A percentile compares a stretch with the other conserved stretches of the same genome.
phyloP scores from a whole-genome alignment of 2,329 filamentous ascomycete species.

The Ophiocordyceps camponoti-saundersi region DNA sequence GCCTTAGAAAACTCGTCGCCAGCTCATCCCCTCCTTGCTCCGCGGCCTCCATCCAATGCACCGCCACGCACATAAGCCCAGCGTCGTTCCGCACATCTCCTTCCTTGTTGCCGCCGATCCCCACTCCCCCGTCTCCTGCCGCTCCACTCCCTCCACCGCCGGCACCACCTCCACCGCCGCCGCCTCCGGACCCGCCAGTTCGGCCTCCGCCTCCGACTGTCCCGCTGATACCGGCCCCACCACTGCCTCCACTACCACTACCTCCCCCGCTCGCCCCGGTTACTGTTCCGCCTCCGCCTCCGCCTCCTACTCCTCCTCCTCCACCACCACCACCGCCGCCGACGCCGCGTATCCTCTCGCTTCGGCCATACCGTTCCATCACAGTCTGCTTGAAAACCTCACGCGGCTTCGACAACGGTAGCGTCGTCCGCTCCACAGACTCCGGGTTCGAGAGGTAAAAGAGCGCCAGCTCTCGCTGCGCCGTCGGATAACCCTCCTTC shows the following conservation, averaged over 20 bases:
- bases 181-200: not conserved
- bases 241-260: constrained; percentile 8
- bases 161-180: not conserved
- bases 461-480: constrained; percentile 82
- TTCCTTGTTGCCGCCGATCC: constrained; percentile 16
- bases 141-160: constrained; percentile 3
- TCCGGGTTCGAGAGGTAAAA: constrained; percentile 89
- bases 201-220: constrained; percentile 2
- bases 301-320: constrained; percentile 9
- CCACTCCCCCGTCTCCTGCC: constrained; percentile 7
- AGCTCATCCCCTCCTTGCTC: constrained; percentile 74
- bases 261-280: constrained; percentile 8
- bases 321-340: constrained; percentile 8
- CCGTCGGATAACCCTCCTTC: constrained; percentile 67
- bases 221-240: constrained; percentile 4
- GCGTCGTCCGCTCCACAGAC: constrained; percentile 59
- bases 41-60: constrained; percentile 94
- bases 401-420: constrained; percentile 67
- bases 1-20: constrained; percentile 65
- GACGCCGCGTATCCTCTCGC: constrained; percentile 9
- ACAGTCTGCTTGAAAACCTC: constrained; percentile 85
- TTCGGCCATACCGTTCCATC: constrained; percentile 49
- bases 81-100: constrained; percentile 55
- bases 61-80: constrained; percentile 78
- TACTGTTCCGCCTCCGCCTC: constrained; percentile 7